phyloP scores from a whole-genome alignment of 768 basidiomycete species.

The Trametes maxima region DNA sequence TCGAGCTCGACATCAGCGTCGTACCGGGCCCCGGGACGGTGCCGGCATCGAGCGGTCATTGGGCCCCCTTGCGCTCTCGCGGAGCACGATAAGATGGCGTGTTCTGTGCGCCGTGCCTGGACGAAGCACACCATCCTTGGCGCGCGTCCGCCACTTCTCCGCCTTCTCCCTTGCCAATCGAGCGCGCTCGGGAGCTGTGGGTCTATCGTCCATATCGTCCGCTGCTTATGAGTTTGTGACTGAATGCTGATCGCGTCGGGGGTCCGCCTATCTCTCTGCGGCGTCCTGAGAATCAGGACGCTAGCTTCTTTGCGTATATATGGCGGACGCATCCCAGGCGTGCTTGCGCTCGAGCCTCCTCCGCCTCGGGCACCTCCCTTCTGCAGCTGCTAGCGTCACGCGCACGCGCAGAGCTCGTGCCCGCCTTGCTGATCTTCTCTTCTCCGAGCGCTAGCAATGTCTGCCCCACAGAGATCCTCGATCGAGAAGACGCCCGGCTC shows the following conservation, averaged over 20 bases:
- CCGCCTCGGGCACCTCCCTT: no score
- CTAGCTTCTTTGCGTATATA: no score
- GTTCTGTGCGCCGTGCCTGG: conserved; percentile 15
- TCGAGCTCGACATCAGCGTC: no score
- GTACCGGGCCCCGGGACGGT: no score
- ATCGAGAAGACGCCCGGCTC: conserved; percentile 1
- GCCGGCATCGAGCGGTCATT: not conserved
- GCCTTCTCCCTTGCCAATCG: not conserved
- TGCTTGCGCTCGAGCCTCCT: no score
- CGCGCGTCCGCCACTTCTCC: conserved; percentile 3
- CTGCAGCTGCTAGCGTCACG: no score
- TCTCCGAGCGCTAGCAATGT: not conserved
- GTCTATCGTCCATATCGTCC: no score
- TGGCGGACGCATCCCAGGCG: no score
- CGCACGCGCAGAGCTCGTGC: no score
- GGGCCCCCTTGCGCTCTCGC: not conserved
- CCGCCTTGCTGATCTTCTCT: not conserved
- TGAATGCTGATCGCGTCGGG: not conserved
- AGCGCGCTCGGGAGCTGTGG: no score
- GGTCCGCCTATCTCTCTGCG: no score
- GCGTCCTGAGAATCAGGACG: no score
- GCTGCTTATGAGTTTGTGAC: not conserved
- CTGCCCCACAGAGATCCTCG: not conserved
- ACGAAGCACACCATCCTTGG: conserved; percentile 14
- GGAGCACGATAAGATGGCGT: conserved; percentile 12